Evolutionary conservation across 2,329 filamentous ascomycete species (phyloP).

Genomic region (Aureobasidium leucospermi): DNA sequence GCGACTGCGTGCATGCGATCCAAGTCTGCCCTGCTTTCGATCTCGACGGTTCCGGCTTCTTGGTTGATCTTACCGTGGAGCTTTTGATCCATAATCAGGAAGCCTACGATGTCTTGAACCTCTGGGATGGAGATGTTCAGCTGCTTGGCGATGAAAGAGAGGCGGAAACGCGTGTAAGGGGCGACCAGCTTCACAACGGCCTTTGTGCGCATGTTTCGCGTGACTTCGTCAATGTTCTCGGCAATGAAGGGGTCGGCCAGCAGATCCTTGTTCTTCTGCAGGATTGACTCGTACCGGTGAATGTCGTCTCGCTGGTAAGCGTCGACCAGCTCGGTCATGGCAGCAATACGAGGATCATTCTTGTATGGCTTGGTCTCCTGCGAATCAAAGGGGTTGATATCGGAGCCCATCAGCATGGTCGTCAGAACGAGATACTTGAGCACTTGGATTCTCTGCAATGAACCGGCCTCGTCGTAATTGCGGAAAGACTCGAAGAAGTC

Average conservation of each 20-base stretch:
- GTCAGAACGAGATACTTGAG: conserved; percentile 94
- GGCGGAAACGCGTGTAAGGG: conserved; percentile 86
- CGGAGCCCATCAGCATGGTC: conserved; percentile 96
- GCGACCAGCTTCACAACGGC: conserved; percentile 88
- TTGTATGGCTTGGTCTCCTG: conserved; percentile 99
- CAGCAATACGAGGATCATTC: conserved; percentile 86
- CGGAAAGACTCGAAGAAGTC: conserved; percentile 99
- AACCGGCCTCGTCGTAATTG: conserved; percentile 97
- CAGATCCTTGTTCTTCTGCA: conserved; percentile 82
- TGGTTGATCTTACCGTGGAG: conserved; percentile 86
- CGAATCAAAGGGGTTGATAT: conserved; percentile 98
- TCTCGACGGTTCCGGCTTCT: conserved; percentile 73
- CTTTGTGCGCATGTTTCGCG: conserved; percentile 95
- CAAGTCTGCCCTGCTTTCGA: conserved; percentile 65
- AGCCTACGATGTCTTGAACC: conserved; percentile 92
- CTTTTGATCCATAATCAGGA: conserved; percentile 84
- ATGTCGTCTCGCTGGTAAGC: conserved; percentile 96
- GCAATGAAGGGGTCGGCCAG: conserved; percentile 91
- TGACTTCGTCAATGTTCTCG: conserved; percentile 98
- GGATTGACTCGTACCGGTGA: conserved; percentile 78
- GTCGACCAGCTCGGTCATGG: conserved; percentile 95
- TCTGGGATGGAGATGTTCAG: conserved; percentile 79
- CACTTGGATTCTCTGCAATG: conserved; percentile 90
- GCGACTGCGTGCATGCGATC: conserved; percentile 67
- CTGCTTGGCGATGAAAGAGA: conserved; percentile 79